phyloP scores from a whole-genome alignment of 192 early-diverging fungal genomes.

The Dissophora ornata region DNA sequence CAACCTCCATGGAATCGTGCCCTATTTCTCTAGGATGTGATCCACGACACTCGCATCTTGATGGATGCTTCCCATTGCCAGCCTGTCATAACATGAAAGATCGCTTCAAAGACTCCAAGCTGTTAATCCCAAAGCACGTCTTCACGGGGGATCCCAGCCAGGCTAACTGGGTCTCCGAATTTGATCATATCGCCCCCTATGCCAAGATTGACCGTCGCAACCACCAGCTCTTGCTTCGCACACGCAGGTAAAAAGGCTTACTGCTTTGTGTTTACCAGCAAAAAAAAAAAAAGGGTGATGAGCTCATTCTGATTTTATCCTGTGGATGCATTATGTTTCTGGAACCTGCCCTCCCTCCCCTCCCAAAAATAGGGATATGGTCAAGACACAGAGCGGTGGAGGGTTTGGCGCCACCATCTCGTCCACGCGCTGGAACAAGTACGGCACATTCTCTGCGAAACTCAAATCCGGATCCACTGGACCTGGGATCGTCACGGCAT shows the following conservation, averaged over 20 bases:
- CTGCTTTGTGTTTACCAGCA: too few species aligned
- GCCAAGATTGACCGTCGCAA: conserved; percentile 42
- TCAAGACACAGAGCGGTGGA: conserved; percentile 43
- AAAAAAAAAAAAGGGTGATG: background rate
- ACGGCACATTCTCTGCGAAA: conserved; percentile 66
- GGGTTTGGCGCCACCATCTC: conserved; percentile 72
- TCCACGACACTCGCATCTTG: conserved; percentile 29
- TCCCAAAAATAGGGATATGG: conserved; percentile 36
- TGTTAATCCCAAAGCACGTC: conserved; percentile 22
- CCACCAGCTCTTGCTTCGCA: conserved; percentile 37
- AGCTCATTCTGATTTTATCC: conserved; percentile 7
- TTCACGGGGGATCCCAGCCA: conserved; percentile 65
- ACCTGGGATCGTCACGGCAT: conserved; percentile 70
- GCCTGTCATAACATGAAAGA: conserved; percentile 30
- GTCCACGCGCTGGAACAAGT: conserved; percentile 66
- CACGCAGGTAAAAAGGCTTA: conserved; percentile 56
- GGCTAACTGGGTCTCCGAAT: conserved; percentile 62
- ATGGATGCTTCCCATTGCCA: conserved; percentile 40
- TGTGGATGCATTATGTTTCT: too few species aligned
- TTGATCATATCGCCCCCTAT: conserved; percentile 62
- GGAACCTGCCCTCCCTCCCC: too few species aligned
- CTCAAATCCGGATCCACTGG: conserved; percentile 61
- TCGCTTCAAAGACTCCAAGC: conserved; percentile 15
- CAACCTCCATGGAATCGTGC: conserved; percentile 42
- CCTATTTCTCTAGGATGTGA: conserved; percentile 43